Base-by-base conservation (phyloP, 1,139 yeast species). In the Suhomyces wounanorum region DNA sequence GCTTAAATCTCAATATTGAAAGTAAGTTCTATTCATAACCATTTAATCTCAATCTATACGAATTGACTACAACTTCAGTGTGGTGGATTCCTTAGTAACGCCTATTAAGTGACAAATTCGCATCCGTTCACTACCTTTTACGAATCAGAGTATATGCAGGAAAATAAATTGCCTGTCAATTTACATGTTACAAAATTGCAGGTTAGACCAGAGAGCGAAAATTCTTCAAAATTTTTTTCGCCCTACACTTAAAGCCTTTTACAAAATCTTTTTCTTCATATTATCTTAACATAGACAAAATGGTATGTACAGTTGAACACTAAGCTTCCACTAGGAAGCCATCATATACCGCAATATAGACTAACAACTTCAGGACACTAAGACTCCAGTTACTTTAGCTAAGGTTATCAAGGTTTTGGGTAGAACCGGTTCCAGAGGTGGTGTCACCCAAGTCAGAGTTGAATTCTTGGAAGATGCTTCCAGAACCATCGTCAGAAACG, bases 351-450 rank as follows among this genome's bases (percentile, higher is more conserved):
- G 23, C 10, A 40, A 43, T 30, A 36, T 35, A 43, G 58, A 61
- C 65, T 62, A 62, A 61, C 64, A 43, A 37, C 21, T 11, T 43
- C 52, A 77, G 92, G 94, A 87, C 79, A 79, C 90, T 74, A 87
- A 87, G 80, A 86, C 94, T 79, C 97, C 96, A 78, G 97, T 92
- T 73, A 94, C 96, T 82, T 89, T 94, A 81, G 99, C 98, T 78
- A 92, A 91, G 85, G 98, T 94, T 77, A 91, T 89, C 83, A 94
- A 94, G 85, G 98, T 94, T 79, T 87, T 94, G 80, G 98, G 98
- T 78, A 91, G 98, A 84, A 92, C 98, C 86, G 98, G 97, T 77
- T 92, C 97, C 77, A 92, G 98, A 85, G 99, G 99, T 87, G 98
- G 97, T 87, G 99, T 94, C 81, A 94, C 98, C 81, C 99, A 94